phyloP scores from a whole-genome alignment of 495 filamentous ascomycete genomes.

The Penicillium samsonianum region DNA sequence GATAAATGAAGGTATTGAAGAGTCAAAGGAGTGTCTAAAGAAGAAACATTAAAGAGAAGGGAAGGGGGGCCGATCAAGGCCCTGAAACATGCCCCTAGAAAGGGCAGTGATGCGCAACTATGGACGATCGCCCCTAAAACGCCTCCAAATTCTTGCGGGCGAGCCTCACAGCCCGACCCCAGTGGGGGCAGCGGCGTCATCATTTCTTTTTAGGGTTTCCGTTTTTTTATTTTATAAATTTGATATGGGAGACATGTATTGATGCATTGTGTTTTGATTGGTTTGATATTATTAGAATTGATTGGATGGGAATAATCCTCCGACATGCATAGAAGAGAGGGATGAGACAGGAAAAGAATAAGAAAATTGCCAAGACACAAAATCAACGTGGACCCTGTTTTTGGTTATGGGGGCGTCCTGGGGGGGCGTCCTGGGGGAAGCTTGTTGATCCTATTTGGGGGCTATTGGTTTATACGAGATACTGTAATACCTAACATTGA shows the following conservation, averaged over 20 bases:
- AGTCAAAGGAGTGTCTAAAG: background rate
- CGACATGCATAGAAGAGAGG: background rate
- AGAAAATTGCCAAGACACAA: background rate
- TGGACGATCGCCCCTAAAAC: slow-evolving; percentile 2
- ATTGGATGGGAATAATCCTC: background rate
- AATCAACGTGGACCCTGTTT: background rate
- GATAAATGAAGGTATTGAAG: too few species aligned
- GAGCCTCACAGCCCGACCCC: background rate
- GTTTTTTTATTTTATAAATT: too few species aligned
- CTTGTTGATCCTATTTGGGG: too few species aligned
- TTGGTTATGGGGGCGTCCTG: too few species aligned
- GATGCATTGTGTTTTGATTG: too few species aligned
- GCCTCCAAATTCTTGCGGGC: background rate
- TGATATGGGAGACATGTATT: too few species aligned
- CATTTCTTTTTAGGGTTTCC: background rate
- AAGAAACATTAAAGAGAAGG: background rate
- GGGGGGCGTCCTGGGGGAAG: too few species aligned
- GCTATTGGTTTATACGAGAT: too few species aligned
- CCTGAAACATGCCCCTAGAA: background rate
- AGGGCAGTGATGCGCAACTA: background rate
- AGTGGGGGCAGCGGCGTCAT: slow-evolving; percentile 10
- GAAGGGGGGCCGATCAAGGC: background rate
- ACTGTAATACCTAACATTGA: too few species aligned
- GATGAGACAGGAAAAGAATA: background rate
- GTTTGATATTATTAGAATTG: background rate